Percentiles rank a stretch among this genome's conserved stretches.
Conservation (phyloP, 805 yeast genomes). For the Lipomyces anomalus region DNA sequence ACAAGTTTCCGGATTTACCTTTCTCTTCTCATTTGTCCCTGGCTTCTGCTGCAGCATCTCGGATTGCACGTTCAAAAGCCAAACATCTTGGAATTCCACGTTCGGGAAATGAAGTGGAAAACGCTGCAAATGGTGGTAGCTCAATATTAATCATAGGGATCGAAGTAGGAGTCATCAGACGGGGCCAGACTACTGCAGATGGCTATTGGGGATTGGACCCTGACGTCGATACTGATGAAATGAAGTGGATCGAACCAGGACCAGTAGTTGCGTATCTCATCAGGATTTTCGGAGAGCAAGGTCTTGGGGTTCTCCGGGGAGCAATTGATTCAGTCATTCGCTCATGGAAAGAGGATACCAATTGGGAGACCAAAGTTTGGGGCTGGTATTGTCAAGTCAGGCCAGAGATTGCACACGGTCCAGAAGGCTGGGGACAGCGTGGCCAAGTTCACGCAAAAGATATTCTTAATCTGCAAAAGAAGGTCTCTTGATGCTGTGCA, state of each 20-base stretch:
- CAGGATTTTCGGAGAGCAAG: conserved; percentile 15
- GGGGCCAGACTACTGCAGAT: too few species aligned
- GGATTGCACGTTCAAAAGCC: conserved; percentile 12
- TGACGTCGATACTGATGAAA: conserved; percentile 12
- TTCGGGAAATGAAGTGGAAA: conserved; percentile 2
- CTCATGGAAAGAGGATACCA: conserved; percentile 12
- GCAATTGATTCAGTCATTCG: conserved; percentile 16
- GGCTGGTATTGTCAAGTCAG: conserved; percentile 14
- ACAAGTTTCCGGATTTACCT: conserved; percentile 15
- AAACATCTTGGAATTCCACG: conserved; percentile 8
- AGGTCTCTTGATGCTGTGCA: too few species aligned
- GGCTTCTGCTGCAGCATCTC: conserved; percentile 18
- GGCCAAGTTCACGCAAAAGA: conserved; percentile 4
- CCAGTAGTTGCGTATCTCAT: conserved; percentile 15
- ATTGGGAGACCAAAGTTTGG: conserved; percentile 10
- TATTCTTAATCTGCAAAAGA: conserved; percentile 8
- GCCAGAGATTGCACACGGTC: conserved; percentile 13
- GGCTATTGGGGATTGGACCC: conserved; percentile 24
- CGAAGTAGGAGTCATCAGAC: conserved; percentile 16
- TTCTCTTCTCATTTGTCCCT: conserved; percentile 15
- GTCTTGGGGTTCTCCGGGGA: conserved; percentile 8
- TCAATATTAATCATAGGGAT: too few species aligned
- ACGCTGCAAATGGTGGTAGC: too few species aligned
- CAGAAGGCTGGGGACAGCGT: conserved; percentile 22
- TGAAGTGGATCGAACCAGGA: conserved; percentile 20